Evolutionary conservation across 2,329 filamentous ascomycete genomes (phyloP).

Genomic region (Fusarium denticulatum): DNA sequence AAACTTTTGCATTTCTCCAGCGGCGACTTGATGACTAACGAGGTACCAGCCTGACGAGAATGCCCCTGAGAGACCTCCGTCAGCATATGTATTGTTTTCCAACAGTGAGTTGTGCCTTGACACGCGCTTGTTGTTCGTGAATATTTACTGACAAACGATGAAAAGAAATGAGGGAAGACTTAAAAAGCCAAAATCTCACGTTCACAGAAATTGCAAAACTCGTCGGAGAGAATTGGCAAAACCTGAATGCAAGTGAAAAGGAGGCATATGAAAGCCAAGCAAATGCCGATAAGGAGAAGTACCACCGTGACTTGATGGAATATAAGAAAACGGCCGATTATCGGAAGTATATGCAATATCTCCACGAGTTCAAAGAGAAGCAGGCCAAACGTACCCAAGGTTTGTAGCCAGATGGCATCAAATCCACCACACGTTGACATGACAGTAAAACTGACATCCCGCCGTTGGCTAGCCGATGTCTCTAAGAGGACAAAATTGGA

Average conservation of each 20-base stretch:
- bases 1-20: background rate
- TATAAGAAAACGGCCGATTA: constrained; percentile 82
- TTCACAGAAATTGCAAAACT: constrained; percentile 88
- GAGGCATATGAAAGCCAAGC: constrained; percentile 79
- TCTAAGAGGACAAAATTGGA: constrained; percentile 62
- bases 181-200: constrained; percentile 79
- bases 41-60: constrained; percentile 73
- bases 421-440: background rate
- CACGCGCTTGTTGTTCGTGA: background rate
- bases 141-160: background rate
- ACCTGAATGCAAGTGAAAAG: constrained; percentile 71
- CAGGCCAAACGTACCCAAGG: constrained; percentile 69
- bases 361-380: constrained; percentile 81
- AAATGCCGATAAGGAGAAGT: constrained; percentile 78
- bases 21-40: background rate
- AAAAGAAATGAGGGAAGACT: constrained; percentile 77
- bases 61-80: constrained; percentile 81
- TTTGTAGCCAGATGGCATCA: constrained; percentile 45
- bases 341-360: constrained; percentile 74
- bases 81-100: constrained; percentile 86
- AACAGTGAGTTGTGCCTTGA: constrained; percentile 69
- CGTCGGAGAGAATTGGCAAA: constrained; percentile 85
- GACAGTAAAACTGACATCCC: constrained; percentile 10
- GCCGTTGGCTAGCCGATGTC: constrained; percentile 47
- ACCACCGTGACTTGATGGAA: constrained; percentile 74